Conservation (phyloP, 345 rosid species). For the Salix dunnii region DNA sequence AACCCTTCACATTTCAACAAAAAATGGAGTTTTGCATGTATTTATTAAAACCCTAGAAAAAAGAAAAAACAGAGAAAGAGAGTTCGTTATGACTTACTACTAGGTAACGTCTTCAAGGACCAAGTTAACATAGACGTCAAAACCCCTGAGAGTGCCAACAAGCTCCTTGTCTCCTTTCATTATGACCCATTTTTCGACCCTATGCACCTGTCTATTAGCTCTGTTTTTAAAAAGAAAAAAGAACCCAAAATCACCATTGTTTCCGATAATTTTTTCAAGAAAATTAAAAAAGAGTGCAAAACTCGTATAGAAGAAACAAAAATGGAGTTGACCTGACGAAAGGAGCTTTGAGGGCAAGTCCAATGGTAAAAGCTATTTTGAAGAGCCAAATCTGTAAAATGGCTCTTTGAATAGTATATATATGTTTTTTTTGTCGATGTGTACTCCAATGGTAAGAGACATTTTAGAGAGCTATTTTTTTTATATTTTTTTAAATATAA, state of each 20-base stretch:
- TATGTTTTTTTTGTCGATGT: too few species aligned
- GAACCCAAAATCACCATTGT: background rate
- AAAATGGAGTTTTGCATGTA: background rate
- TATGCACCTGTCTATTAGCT: constrained; percentile 77
- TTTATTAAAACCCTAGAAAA: background rate
- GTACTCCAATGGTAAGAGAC: too few species aligned
- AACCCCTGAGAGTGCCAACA: constrained; percentile 71
- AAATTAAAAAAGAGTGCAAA: background rate
- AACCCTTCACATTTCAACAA: background rate
- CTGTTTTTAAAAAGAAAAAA: constrained; percentile 27
- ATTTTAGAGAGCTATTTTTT: too few species aligned
- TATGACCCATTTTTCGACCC: constrained; percentile 85
- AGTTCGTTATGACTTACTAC: constrained; percentile 36
- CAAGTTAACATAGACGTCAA: constrained; percentile 82
- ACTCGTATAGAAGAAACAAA: background rate
- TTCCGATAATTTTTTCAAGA: background rate
- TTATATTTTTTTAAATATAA: too few species aligned
- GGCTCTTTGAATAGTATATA: too few species aligned
- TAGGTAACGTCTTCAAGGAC: constrained; percentile 74
- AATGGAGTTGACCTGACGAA: constrained; percentile 45
- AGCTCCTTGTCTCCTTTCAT: constrained; percentile 96
- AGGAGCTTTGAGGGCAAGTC: constrained; percentile 86
- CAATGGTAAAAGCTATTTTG: too few species aligned
- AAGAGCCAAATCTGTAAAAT: too few species aligned
- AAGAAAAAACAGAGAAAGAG: background rate